Base-by-base conservation (phyloP, 2,329 filamentous ascomycete species). In the Aspergillus puulaauensis region DNA sequence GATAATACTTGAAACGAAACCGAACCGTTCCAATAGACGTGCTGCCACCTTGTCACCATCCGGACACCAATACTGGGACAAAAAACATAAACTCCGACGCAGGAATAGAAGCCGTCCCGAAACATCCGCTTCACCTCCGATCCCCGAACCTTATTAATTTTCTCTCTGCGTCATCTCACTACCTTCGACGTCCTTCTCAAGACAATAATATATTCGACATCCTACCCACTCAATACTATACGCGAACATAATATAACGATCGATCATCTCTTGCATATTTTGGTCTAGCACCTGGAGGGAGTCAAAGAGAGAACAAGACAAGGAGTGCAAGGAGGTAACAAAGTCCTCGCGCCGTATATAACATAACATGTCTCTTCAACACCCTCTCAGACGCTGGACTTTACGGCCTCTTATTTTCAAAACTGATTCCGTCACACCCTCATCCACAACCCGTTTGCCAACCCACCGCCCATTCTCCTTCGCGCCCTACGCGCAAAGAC, bases 371-470 rank as follows among this genome's bases (percentile, higher is more conserved):
- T 45, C 50, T 24, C 52, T 61, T 17, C 59, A 50, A 33, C 46
- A 52, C 19, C 23, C 52, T n/a, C 52, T 64, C 31, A 57, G 63
- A n/a, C 63, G 63, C 57, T 69, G 64, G 68, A 46, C 67, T 51
- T 60, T 62, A 33, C 63, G 41, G 51, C 21, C 51, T 9, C 33
- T 47, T 23, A 51, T 45, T 11, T 14, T 12, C 31, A 41, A 43
- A 9, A 9, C 50, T 33, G 12, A 27, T 7, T 23, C 19, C 15
- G 23, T 24, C 23, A 12, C 31, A 5, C 24, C 23, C 15, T 19
- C 19, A 14, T 19, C n/a, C 47, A 23, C 54, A 51, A 39, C 17
- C 23, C 49, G 49, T 39, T 12, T 47, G 6, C 41, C 45, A 11
- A 52, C 47, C 39, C 58, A 44, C 52, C 58, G 53, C 19, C 37